These are phyloP conservation scores for Mesembryanthemum crystallinum DNA, from an alignment of 148 eudicot species.

Conservation along the genomic window DNA sequence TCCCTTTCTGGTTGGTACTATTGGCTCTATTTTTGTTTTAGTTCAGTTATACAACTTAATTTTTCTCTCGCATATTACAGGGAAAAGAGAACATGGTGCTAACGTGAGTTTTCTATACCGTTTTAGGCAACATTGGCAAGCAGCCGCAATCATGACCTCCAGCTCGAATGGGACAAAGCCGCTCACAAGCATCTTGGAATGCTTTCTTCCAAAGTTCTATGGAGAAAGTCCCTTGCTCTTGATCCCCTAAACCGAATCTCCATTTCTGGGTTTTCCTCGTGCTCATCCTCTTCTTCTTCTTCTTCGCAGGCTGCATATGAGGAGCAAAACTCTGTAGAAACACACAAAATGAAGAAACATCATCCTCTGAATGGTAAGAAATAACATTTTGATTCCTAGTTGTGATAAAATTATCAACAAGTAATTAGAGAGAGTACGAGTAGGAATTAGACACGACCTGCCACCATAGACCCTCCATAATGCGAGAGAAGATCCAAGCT, in stretches of 20 bases:
- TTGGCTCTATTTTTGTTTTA: too few species aligned
- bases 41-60: too few species aligned
- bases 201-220: slow-evolving; percentile 88
- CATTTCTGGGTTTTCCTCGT: slow-evolving; percentile 47
- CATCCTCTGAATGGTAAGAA: neutral
- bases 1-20: too few species aligned
- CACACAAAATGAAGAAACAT: neutral
- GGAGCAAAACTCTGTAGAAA: slow-evolving; percentile 71
- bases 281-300: slow-evolving; percentile 43
- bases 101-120: slow-evolving; percentile 38
- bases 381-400: neutral
- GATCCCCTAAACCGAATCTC: slow-evolving; percentile 61
- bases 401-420: neutral
- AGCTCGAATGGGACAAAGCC: slow-evolving; percentile 87
- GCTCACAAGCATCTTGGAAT: slow-evolving; percentile 84
- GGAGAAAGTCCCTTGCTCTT: slow-evolving; percentile 78
- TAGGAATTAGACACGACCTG: slow-evolving; percentile 47
- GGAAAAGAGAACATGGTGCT: too few species aligned
- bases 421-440: neutral
- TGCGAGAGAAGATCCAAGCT: slow-evolving; percentile 83
- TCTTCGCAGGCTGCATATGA: slow-evolving; percentile 74
- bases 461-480: slow-evolving; percentile 94
- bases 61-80: too few species aligned
- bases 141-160: slow-evolving; percentile 92
- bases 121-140: slow-evolving; percentile 63